Base-by-base conservation (phyloP, 2,329 filamentous ascomycete genomes). In the Sclerotinia glacialis region DNA sequence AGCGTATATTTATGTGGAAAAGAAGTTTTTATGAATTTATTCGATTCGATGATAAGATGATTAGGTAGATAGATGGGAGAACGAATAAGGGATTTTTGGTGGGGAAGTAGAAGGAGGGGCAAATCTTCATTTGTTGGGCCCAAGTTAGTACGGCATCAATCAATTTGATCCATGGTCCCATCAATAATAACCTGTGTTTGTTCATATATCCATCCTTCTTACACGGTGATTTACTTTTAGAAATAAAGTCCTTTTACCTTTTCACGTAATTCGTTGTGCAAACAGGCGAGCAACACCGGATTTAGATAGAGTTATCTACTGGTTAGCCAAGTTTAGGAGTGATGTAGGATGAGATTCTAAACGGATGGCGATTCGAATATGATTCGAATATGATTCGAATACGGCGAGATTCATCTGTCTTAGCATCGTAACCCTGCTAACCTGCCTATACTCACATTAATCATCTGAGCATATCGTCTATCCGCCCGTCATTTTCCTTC, bases 401-500 rank as follows among this genome's bases (percentile, higher is more conserved):
- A 37, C 42, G 50, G 34, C 53, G 50, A 49, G 37, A 7, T 58
- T 59, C 42, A 59, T 26, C 56, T 59, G n/a, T 42, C 31, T 46
- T 46, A 47, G 42, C 42, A 47, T 47, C 26, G 56, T n/a, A 59
- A 59, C 56, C 56, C 56, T 59, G 55, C 40, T 40, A 11, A 34
- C 56, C 56, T 47, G n/a, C 56, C 56, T 47, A 31, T 59, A 42
- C 56, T 47, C 40, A n/a, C 42, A 59, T 59, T 26, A 26, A 59
- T 46, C 63, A 65, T 59, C 28, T 49, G 63, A 65, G 53, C 63
- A 59, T 37, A 65, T 65, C 54, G 49, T 44, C 46, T 42, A 31
- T 56, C 61, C 44, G 34, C n/a, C 44, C 53, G n/a, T 23, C 18
- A 23, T 44, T 58, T 50, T n/a, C 40, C 52, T 56, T 46, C 23